These are phyloP conservation scores for Eragrostis tef DNA, from an alignment of 202 grass and related monocot species.

Conservation along the genomic window DNA sequence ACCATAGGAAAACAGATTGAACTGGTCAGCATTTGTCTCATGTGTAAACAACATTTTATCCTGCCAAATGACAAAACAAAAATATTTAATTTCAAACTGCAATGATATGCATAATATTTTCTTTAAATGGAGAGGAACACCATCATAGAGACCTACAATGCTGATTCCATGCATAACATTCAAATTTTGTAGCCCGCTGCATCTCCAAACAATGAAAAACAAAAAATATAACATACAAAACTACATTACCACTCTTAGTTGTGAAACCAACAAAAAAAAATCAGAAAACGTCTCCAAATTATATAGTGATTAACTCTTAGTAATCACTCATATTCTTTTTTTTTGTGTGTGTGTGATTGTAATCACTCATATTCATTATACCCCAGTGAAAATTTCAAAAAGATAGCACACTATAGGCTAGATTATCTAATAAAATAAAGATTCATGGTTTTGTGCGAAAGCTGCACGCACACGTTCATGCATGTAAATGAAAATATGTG, in stretches of 20 bases:
- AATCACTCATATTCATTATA: not conserved
- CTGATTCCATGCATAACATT: not conserved
- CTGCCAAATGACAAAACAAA: constrained; percentile 38
- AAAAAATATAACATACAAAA: not conserved
- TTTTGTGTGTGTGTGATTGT: no score
- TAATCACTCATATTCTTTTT: not conserved
- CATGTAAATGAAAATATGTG: not conserved
- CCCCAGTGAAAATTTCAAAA: not conserved
- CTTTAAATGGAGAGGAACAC: not conserved
- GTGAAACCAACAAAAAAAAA: no score
- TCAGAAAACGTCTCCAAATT: not conserved
- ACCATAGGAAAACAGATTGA: constrained; percentile 49
- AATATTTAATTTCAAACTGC: not conserved
- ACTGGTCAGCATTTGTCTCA: constrained; percentile 41
- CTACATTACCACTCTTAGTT: not conserved
- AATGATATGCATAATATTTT: constrained; percentile 21
- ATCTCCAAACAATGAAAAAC: not conserved
- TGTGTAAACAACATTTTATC: constrained; percentile 64
- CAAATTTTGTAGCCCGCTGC: not conserved
- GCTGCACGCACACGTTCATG: not conserved
- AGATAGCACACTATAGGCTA: not conserved
- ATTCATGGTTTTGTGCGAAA: not conserved
- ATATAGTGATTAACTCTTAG: not conserved
- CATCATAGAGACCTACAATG: not conserved
- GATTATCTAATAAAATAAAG: not conserved